phyloP scores from a whole-genome alignment of 345 rosid genomes.

The Nasturtium officinale region DNA sequence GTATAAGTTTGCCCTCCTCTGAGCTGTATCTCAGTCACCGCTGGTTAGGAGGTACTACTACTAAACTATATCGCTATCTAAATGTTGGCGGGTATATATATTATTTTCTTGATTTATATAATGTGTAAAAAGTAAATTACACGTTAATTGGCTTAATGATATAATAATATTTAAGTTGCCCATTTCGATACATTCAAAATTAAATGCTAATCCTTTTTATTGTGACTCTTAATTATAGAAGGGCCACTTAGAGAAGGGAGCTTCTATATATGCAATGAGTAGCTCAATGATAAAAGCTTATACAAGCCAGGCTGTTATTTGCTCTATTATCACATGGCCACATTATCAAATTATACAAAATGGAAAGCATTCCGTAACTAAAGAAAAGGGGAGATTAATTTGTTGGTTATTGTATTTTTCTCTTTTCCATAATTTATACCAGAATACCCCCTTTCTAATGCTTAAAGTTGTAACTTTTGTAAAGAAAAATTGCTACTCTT shows the following conservation, averaged over 20 bases:
- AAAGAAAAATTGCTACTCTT: neutral
- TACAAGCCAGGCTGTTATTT: conserved; percentile 30
- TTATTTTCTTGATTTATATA: neutral
- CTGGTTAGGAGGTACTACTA: neutral
- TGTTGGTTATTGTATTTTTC: neutral
- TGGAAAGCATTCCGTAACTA: neutral
- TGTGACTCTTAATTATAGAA: neutral
- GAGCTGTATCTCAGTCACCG: conserved; percentile 2
- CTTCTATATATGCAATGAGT: conserved; percentile 14
- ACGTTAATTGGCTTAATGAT: neutral
- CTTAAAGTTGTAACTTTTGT: neutral
- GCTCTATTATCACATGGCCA: conserved; percentile 22
- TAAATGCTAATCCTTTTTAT: conserved; percentile 9
- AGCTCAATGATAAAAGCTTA: conserved; percentile 5
- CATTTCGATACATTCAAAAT: neutral
- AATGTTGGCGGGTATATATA: neutral
- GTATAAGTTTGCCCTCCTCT: conserved; percentile 1
- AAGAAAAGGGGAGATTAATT: conserved; percentile 1
- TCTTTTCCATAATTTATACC: neutral
- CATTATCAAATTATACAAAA: conserved; percentile 13
- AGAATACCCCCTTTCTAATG: neutral
- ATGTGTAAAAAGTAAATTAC: neutral
- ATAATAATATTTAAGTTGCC: neutral
- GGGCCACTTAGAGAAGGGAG: conserved; percentile 14
- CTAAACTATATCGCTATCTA: neutral